Percentiles rank a stretch among this genome's conserved stretches.
Evolutionary conservation across 768 basidiomycete species (phyloP).

Genomic region (Lepiota venenata): DNA sequence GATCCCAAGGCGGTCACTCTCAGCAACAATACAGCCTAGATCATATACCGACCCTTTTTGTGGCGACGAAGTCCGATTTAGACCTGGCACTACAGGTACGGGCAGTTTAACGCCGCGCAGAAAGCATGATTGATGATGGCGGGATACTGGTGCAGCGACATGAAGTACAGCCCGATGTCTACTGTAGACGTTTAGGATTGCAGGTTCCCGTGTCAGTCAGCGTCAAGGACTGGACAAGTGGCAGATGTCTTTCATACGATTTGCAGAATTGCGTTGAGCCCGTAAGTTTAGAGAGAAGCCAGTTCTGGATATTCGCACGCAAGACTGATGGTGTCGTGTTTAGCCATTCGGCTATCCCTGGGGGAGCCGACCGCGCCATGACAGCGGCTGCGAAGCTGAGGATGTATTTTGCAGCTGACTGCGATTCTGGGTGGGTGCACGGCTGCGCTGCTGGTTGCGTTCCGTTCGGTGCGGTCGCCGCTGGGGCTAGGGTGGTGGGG

Average conservation of each 20-base stretch:
- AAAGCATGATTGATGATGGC: background rate
- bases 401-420: conserved; percentile 68
- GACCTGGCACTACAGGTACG: conserved; percentile 91
- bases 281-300: conserved; percentile 48
- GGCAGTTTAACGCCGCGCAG: conserved; percentile 9
- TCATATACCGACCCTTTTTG: conserved; percentile 93
- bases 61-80: conserved; percentile 98
- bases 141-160: conserved; percentile 57
- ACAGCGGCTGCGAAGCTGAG: conserved; percentile 64
- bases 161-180: conserved; percentile 98
- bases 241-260: conserved; percentile 89
- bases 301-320: conserved; percentile 18
- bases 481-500: conserved; percentile 49
- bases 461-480: conserved; percentile 65
- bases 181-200: conserved; percentile 85
- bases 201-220: conserved; percentile 95
- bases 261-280: conserved; percentile 80
- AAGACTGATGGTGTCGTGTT: conserved; percentile 21
- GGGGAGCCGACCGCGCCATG: conserved; percentile 78
- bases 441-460: conserved; percentile 67
- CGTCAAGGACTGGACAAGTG: conserved; percentile 77
- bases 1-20: conserved; percentile 6
- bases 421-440: conserved; percentile 72
- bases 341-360: conserved; percentile 70
- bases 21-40: conserved; percentile 98